These are phyloP conservation scores for Grammothele lineata DNA, from an alignment of 768 basidiomycete species.

Conservation along the genomic window DNA sequence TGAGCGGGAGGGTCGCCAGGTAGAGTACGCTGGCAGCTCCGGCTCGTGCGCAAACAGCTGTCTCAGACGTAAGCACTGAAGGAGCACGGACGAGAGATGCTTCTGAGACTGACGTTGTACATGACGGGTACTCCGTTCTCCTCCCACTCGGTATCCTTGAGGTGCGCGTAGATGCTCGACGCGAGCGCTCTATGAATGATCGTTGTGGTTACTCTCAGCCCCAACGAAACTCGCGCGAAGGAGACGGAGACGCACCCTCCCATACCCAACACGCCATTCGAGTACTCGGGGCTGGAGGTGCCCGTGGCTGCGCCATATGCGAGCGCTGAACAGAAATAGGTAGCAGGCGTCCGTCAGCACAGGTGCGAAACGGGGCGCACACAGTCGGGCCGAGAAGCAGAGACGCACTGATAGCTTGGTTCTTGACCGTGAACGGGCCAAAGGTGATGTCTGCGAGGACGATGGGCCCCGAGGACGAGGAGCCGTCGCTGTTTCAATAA, in stretches of 20 bases:
- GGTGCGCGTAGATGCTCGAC: neutral
- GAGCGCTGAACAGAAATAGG: neutral
- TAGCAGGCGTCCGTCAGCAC: too few relatives aligned
- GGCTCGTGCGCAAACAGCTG: slow-evolving; percentile 6
- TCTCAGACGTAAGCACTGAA: neutral
- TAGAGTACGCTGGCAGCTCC: slow-evolving; percentile 3
- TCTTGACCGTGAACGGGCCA: slow-evolving; percentile 1
- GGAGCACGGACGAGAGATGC: too few relatives aligned
- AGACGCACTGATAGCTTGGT: slow-evolving; percentile 9
- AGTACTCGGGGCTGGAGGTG: neutral
- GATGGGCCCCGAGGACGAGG: slow-evolving; percentile 3
- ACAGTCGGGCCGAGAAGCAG: too few relatives aligned
- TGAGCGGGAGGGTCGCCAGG: slow-evolving; percentile 6
- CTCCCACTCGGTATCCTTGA: neutral
- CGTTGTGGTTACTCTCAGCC: too few relatives aligned
- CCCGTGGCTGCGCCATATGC: neutral
- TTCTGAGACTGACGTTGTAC: slow-evolving; percentile 1
- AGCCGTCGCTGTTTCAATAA: neutral
- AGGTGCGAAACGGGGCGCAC: too few relatives aligned
- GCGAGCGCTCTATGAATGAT: too few relatives aligned
- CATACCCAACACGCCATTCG: neutral
- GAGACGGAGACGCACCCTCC: too few relatives aligned
- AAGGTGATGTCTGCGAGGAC: slow-evolving; percentile 5
- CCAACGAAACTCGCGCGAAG: too few relatives aligned
- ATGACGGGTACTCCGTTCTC: slow-evolving; percentile 5